A percentile compares a stretch with the other conserved stretches of the same genome.
Conservation (phyloP, 2,329 filamentous ascomycete genomes). For the Xylaria multiplex region DNA sequence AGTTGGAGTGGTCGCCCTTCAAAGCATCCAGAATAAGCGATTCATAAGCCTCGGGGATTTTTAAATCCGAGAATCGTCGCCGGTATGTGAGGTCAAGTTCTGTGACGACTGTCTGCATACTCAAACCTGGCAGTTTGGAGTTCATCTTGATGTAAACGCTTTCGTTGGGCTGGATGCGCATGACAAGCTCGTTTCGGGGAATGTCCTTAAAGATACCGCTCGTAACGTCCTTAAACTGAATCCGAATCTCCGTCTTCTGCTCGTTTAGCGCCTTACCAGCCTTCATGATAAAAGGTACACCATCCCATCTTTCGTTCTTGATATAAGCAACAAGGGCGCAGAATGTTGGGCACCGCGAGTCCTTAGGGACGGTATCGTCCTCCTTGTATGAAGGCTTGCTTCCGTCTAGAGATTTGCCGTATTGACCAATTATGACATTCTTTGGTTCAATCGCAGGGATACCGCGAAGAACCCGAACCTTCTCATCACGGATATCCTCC, state of each 20-base stretch:
- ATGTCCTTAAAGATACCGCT: slow-evolving; percentile 99
- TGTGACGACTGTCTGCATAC: slow-evolving; percentile 99
- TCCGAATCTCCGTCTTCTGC: slow-evolving; percentile 99
- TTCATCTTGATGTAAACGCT: slow-evolving; percentile 99
- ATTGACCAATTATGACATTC: slow-evolving; percentile 99
- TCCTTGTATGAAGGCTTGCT: slow-evolving; percentile 98
- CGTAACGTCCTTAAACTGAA: slow-evolving; percentile 99
- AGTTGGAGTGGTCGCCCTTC: slow-evolving; percentile 99
- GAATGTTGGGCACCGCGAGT: slow-evolving; percentile 97
- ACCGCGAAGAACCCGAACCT: slow-evolving; percentile 92
- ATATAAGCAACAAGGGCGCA: slow-evolving; percentile 97
- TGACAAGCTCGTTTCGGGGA: slow-evolving; percentile 97
- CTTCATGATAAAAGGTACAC: slow-evolving; percentile 99
- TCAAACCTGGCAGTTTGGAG: slow-evolving; percentile 96
- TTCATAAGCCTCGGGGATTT: slow-evolving; percentile 99
- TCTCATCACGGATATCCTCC: slow-evolving; percentile 98
- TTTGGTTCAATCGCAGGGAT: slow-evolving; percentile 97
- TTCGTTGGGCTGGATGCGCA: slow-evolving; percentile 99
- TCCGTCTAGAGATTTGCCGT: slow-evolving; percentile 94
- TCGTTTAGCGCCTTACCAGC: slow-evolving; percentile 98
- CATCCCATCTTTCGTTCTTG: slow-evolving; percentile 99
- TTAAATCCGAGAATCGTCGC: slow-evolving; percentile 97
- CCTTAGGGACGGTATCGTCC: slow-evolving; percentile 96
- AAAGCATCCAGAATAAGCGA: slow-evolving; percentile 96
- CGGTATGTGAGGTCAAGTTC: slow-evolving; percentile 98